Evolutionary conservation across 2,329 filamentous ascomycete species (phyloP), one percentile per base, ranked within the genome.

Genomic region (Epichloe hybrida): DNA sequence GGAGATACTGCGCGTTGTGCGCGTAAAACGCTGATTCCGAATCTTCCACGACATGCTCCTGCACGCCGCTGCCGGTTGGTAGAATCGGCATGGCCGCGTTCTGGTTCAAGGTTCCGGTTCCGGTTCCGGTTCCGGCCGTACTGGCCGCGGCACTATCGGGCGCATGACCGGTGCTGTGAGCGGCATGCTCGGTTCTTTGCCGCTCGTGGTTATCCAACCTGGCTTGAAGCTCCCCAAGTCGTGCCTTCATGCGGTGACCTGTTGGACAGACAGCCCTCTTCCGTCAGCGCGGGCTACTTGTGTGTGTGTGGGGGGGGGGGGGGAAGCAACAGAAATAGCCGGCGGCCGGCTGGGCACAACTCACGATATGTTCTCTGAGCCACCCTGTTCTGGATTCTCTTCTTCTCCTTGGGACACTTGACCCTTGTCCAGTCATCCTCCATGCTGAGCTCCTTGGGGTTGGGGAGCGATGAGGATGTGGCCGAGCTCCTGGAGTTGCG

Each of bases 231-330:
- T 64, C 59, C 23, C 59, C 60, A 37, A 64, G 57, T 17, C 59
- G 56, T 21, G 58, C 60, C 52, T 64, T 64, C 61, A 64, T 62
- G 15, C 62, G 61, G 42, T 64, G 58, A 38, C 62, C 62, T 64
- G 9, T 12, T 34, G 15, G 27, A 27, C 12, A 27, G 9, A 5
- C 5, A 6, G 23, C n/a, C 12, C n/a, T 21, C n/a, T 20, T 6
- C 27, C 17, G 21, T 42, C 36, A 50, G 40, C 15, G 43, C 11
- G 6, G 5, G 9, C 41, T 17, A 15, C 15, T 27, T 3, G 17
- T 17, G 17, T 17, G 17, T 17, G 17, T 21, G 0, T 7, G 21
- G 1, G 3, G 13, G 40, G 13, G n/a, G 1, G 6, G 40, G 13
- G 27, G 0, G 6, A 9, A 11, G 20, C n/a, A 12, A n/a, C 7